These are phyloP conservation scores for Setaria viridis DNA, from an alignment of 202 grass and related monocot genomes.

Conservation along the genomic window DNA sequence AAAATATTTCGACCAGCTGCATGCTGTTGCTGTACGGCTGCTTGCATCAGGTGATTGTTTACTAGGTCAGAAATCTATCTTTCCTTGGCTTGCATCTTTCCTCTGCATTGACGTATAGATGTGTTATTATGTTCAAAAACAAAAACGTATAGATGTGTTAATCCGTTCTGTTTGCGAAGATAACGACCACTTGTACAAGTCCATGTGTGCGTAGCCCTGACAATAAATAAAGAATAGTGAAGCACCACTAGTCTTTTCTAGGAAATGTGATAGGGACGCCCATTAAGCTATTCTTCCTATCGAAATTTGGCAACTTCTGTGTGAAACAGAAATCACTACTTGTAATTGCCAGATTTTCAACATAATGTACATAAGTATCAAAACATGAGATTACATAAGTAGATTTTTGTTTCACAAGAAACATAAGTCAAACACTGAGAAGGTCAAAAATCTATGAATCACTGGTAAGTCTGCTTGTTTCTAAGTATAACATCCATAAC, in stretches of 20 bases:
- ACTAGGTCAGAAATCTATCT: neutral
- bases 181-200: neutral
- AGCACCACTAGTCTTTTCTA: neutral
- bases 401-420: neutral
- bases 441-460: neutral
- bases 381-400: neutral
- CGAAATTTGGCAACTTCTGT: neutral
- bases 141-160: neutral
- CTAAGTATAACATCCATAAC: neutral
- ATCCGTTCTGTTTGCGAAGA: neutral
- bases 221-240: neutral
- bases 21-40: neutral
- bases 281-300: neutral
- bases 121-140: no score
- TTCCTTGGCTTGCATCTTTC: neutral
- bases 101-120: neutral
- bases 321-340: neutral
- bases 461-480: neutral
- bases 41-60: slow-evolving; percentile 1
- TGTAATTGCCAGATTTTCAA: no score
- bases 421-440: neutral
- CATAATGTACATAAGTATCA: no score
- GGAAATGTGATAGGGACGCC: slow-evolving; percentile 2
- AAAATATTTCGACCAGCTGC: slow-evolving; percentile 8
- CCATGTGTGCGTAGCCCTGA: slow-evolving; percentile 7